Conservation (phyloP, 257 asterid species). For the Rubia yunnanensis region DNA sequence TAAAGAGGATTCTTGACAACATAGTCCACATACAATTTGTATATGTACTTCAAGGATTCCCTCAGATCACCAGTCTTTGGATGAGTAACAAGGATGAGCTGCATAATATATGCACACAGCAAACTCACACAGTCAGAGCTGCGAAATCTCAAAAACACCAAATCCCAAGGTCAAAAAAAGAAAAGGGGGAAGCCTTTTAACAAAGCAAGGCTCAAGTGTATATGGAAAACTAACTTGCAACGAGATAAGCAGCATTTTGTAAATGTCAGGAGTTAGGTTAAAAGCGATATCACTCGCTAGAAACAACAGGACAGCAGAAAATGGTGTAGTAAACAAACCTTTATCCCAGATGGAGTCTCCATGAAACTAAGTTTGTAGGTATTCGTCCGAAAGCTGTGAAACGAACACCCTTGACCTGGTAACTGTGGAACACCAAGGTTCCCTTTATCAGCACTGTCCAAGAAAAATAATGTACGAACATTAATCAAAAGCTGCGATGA, state of each 20-base stretch:
- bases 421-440: slow-evolving; percentile 91
- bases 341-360: slow-evolving; percentile 96
- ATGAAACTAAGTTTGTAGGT: slow-evolving; percentile 82
- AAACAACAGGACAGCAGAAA: neutral
- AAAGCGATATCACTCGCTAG: neutral
- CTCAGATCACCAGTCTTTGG: slow-evolving; percentile 88
- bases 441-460: slow-evolving; percentile 73
- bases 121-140: neutral
- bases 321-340: slow-evolving; percentile 38
- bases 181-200: neutral
- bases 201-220: neutral
- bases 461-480: slow-evolving; percentile 1
- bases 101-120: slow-evolving; percentile 15
- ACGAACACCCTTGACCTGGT: slow-evolving; percentile 95
- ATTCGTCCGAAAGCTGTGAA: slow-evolving; percentile 88
- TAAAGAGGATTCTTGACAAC: slow-evolving; percentile 90
- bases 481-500: neutral
- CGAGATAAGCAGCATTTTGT: neutral
- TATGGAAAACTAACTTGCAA: too few species aligned
- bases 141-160: neutral
- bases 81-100: slow-evolving; percentile 87
- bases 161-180: neutral
- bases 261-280: neutral
- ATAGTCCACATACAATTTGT: slow-evolving; percentile 86
- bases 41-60: slow-evolving; percentile 81